Evolutionary conservation across 2,329 filamentous ascomycete genomes (phyloP).

Genomic region (Botrytis fabae): DNA sequence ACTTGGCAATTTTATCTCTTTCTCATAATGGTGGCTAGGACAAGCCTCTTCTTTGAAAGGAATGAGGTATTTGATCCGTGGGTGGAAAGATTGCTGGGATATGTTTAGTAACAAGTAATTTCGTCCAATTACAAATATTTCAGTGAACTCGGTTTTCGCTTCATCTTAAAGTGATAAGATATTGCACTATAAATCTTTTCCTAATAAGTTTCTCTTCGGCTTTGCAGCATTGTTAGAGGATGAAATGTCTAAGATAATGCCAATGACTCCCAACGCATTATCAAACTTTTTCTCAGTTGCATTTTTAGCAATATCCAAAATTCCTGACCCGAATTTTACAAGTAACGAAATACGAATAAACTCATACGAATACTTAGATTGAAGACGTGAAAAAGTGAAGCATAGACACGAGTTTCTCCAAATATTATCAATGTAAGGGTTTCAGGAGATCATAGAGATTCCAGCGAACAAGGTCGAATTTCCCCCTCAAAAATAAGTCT

Average conservation of each 20-base stretch:
- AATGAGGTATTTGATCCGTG: neutral
- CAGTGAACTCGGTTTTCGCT: neutral
- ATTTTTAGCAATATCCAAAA: neutral
- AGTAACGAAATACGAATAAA: neutral
- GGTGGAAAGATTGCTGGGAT: neutral
- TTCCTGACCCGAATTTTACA: rapidly evolving
- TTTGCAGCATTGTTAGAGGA: neutral
- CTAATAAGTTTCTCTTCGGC: neutral
- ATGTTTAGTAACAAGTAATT: neutral
- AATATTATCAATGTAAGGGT: neutral
- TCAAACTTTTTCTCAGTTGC: neutral
- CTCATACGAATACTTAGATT: neutral
- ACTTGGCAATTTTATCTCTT: neutral
- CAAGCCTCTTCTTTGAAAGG: neutral
- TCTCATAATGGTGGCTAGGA: neutral
- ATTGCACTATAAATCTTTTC: neutral
- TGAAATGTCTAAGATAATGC: neutral
- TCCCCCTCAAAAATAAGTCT: rapidly evolving
- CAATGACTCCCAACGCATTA: neutral
- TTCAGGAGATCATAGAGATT: neutral
- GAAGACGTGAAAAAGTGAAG: neutral
- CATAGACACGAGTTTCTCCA: neutral
- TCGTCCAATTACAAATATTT: neutral
- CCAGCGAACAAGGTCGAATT: neutral
- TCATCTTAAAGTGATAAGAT: neutral